phyloP scores from a whole-genome alignment of 1,284 basidiomycete genomes.

The Heterobasidion irregulare region DNA sequence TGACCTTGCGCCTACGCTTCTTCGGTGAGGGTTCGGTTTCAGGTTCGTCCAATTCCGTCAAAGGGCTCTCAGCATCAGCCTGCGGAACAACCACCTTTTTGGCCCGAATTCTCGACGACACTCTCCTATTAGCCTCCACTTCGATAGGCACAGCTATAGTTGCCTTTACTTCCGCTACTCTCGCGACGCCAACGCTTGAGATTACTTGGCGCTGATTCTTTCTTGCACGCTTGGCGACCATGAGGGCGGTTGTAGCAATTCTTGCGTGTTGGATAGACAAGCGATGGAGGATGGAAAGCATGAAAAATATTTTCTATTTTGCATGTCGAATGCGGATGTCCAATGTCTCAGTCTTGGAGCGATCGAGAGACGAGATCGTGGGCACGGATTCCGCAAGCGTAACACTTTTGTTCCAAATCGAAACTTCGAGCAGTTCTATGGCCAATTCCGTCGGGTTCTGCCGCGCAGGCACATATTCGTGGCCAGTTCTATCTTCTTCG shows the following conservation, averaged over 20 bases:
- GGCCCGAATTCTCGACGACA: not conserved
- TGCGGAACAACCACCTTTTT: not conserved
- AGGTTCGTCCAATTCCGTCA: conserved; percentile 5
- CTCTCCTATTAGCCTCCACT: not conserved
- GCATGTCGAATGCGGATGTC: not conserved
- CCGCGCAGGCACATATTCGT: no score
- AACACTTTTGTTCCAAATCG: no score
- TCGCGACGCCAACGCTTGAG: not conserved
- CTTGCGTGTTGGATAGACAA: not conserved
- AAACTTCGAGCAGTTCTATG: no score
- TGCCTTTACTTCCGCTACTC: not conserved
- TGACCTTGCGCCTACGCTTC: conserved; percentile 33
- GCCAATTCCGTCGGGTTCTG: no score
- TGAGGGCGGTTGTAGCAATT: not conserved
- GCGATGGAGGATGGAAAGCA: not conserved
- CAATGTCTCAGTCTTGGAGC: no score
- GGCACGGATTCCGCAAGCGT: no score
- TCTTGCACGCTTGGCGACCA: not conserved
- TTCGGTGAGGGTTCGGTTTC: conserved; percentile 17
- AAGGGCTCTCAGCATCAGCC: conserved; percentile 1
- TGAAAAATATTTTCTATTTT: not conserved
- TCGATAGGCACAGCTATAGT: not conserved
- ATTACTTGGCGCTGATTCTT: not conserved
- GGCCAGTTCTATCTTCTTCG: no score
- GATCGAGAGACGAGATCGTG: no score